Evolutionary conservation across 192 early-diverging fungal genomes (phyloP).

Genomic region (Coemansia furcata): DNA sequence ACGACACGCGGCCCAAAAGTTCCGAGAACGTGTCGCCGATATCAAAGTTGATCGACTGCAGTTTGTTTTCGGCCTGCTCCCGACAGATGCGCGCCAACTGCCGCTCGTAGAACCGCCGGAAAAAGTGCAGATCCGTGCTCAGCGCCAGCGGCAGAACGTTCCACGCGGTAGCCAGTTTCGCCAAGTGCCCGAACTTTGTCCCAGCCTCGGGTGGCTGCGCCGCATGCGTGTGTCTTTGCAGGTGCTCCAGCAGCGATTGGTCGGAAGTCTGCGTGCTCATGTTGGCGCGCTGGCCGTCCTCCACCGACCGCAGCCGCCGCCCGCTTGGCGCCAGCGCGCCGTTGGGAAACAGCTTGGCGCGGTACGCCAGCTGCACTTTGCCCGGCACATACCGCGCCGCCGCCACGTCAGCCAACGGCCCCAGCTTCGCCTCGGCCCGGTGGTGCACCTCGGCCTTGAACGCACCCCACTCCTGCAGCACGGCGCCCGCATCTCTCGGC

Average conservation of each 20-base stretch:
- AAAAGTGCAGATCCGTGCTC: constrained; percentile 31
- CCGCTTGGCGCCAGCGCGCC: constrained; percentile 29
- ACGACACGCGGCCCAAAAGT: constrained; percentile 21
- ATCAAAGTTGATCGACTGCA: constrained; percentile 47
- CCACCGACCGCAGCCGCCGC: constrained; percentile 34
- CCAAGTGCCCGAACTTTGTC: constrained; percentile 21
- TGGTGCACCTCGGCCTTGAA: constrained; percentile 28
- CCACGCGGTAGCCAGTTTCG: constrained; percentile 40
- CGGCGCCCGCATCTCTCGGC: constrained; percentile 2
- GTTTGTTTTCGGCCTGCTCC: constrained; percentile 51
- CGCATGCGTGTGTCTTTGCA: neutral
- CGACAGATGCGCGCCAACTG: constrained; percentile 45
- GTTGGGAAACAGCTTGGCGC: constrained; percentile 22
- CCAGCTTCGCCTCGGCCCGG: neutral
- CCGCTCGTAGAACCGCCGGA: constrained; percentile 42
- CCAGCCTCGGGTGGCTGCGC: neutral
- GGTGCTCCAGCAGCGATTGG: neutral
- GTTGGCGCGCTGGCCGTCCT: constrained; percentile 2
- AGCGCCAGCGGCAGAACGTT: constrained; percentile 45
- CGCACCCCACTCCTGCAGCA: constrained; percentile 22
- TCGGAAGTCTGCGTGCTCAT: neutral
- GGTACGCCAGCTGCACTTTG: constrained; percentile 33
- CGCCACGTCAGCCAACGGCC: neutral
- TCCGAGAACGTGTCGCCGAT: constrained; percentile 48
- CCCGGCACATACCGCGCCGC: constrained; percentile 8